phyloP scores from a whole-genome alignment of 1,284 basidiomycete genomes.

The Tilletia walkeri region DNA sequence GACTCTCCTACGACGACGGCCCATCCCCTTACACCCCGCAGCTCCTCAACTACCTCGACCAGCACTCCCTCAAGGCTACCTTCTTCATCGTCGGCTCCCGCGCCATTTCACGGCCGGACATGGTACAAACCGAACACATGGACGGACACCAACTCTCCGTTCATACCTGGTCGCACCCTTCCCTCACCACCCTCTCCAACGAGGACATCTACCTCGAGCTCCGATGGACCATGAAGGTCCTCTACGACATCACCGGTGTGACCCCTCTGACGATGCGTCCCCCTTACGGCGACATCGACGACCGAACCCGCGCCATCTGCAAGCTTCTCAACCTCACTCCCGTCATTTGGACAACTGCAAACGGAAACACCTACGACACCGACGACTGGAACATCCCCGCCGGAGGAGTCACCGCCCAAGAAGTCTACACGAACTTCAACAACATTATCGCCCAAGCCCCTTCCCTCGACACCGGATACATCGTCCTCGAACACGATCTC shows the following conservation, averaged over 20 bases:
- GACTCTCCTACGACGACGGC: slow-evolving; percentile 72
- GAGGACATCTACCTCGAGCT: slow-evolving; percentile 88
- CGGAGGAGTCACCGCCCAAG: slow-evolving; percentile 40
- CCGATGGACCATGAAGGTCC: slow-evolving; percentile 82
- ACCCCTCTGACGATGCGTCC: slow-evolving; percentile 57
- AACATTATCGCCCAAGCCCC: slow-evolving; percentile 40
- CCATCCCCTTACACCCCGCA: slow-evolving; percentile 77
- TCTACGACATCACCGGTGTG: slow-evolving; percentile 61
- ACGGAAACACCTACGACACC: slow-evolving; percentile 42
- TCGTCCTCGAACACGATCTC: slow-evolving; percentile 66
- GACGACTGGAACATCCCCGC: slow-evolving; percentile 50
- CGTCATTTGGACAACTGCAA: slow-evolving; percentile 52
- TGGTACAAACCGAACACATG: slow-evolving; percentile 82
- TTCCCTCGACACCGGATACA: slow-evolving; percentile 74
- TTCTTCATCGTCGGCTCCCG: slow-evolving; percentile 93
- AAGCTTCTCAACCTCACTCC: slow-evolving; percentile 48
- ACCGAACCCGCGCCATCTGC: slow-evolving; percentile 52
- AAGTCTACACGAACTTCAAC: slow-evolving; percentile 40
- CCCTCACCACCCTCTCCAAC: slow-evolving; percentile 77
- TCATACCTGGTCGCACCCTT: slow-evolving; percentile 61
- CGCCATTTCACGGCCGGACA: slow-evolving; percentile 72
- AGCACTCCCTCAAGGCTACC: slow-evolving; percentile 71
- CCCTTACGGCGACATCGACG: slow-evolving; percentile 55
- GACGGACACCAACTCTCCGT: slow-evolving; percentile 56
- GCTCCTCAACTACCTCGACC: slow-evolving; percentile 66